phyloP scores from a whole-genome alignment of 2,329 filamentous ascomycete genomes.

The Ceratocystis variospora region DNA sequence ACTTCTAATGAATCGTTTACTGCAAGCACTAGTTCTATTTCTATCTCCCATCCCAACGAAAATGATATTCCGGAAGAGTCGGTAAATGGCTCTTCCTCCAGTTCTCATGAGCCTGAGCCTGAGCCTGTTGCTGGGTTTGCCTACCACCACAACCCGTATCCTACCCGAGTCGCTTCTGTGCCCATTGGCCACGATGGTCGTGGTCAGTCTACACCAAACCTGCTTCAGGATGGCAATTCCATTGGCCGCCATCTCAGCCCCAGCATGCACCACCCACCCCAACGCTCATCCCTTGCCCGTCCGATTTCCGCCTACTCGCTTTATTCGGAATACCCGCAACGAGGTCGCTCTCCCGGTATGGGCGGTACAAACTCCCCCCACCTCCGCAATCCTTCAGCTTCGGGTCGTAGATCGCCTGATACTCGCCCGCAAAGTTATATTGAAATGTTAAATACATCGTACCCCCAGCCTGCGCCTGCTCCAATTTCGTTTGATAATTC shows the following conservation, averaged over 20 bases:
- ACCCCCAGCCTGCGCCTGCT: slow-evolving; percentile 60
- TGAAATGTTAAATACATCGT: slow-evolving; percentile 54
- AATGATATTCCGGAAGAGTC: slow-evolving; percentile 33
- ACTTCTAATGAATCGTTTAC: slow-evolving; percentile 39
- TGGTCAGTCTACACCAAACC: slow-evolving; percentile 38
- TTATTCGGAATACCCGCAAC: slow-evolving; percentile 51
- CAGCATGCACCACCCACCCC: slow-evolving; percentile 36
- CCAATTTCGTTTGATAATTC: slow-evolving; percentile 66
- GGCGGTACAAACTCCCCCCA: slow-evolving; percentile 28
- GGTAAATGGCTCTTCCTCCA: slow-evolving; percentile 32
- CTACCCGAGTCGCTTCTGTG: slow-evolving; percentile 31
- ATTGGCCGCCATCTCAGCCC: slow-evolving; percentile 52
- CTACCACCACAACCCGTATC: slow-evolving; percentile 46
- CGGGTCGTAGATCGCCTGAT: slow-evolving; percentile 44
- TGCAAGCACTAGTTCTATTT: slow-evolving; percentile 44
- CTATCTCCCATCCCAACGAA: slow-evolving; percentile 34
- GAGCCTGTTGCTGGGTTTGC: slow-evolving; percentile 44
- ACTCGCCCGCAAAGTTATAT: slow-evolving; percentile 40
- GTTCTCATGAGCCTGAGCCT: slow-evolving; percentile 34
- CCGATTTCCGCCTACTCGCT: slow-evolving; percentile 66
- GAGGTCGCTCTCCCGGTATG: slow-evolving; percentile 47
- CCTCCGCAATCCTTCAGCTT: slow-evolving; percentile 35
- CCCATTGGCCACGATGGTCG: slow-evolving; percentile 31
- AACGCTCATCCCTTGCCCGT: slow-evolving; percentile 47
- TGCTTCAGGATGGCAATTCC: slow-evolving; percentile 33